Evolutionary conservation across 345 rosid genomes (phyloP), one percentile per base, ranked within the genome.

Genomic region (Salix brachista): DNA sequence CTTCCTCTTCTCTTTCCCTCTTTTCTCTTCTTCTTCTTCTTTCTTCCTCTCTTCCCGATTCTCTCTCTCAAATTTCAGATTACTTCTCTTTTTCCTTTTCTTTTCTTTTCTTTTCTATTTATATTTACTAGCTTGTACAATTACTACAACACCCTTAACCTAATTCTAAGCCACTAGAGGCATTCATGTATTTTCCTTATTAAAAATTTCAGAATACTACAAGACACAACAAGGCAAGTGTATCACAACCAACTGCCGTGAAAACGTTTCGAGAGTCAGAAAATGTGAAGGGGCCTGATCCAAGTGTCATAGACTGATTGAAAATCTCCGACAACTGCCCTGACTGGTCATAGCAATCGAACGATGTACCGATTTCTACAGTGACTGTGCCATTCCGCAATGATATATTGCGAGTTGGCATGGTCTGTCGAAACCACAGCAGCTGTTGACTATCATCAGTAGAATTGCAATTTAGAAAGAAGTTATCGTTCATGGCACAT

Each of bases 181-280:
- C n/a, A n/a, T n/a, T n/a, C n/a, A n/a, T n/a, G n/a, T n/a, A n/a
- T n/a, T n/a, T n/a, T n/a, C n/a, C n/a, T n/a, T n/a, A n/a, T n/a
- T n/a, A n/a, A n/a, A n/a, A n/a, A n/a, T n/a, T n/a, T n/a, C n/a
- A n/a, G n/a, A n/a, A n/a, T n/a, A n/a, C n/a, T n/a, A n/a, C n/a
- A n/a, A n/a, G n/a, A n/a, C n/a, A n/a, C n/a, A n/a, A n/a, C 21
- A 19, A 0, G 19, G 66, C 72, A 1, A 4, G 0, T 10, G 80
- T 80, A 67, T 80, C 80, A 9, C 86, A 84, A 18, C 86, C 82
- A n/a, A 75, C 52, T 4, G 50, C 84, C 4, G 80, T 80, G 42
- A 84, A 76, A 48, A 67, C 72, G 82, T 84, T 84, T 10, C 70
- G 26, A 4, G 69, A 21, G 66, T 68, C 17, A 0, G 82, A 84